Conservation (phyloP, 2,329 filamentous ascomycete species). For the Bisporella sp. region DNA sequence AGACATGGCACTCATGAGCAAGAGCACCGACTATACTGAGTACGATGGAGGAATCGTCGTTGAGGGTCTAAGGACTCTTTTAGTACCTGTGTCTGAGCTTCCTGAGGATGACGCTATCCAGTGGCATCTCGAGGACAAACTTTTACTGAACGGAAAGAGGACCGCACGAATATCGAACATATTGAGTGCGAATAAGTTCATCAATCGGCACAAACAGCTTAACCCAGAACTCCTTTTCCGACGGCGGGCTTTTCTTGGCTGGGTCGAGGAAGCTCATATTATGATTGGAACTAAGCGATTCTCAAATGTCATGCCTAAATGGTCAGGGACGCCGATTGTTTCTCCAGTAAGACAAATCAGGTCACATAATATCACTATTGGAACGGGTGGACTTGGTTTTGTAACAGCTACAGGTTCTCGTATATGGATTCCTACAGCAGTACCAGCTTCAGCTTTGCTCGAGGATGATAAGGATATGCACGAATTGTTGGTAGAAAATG, state of each 20-base stretch:
- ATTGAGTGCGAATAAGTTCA: neutral
- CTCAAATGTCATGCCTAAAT: neutral
- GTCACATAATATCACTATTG: neutral
- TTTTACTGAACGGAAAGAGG: neutral
- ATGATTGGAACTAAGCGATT: neutral
- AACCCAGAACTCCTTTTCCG: neutral
- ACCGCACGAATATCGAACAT: neutral
- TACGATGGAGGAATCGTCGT: constrained; percentile 4
- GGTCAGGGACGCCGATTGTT: neutral
- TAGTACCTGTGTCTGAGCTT: constrained; percentile 5
- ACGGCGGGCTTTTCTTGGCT: neutral
- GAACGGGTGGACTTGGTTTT: neutral
- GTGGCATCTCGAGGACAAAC: constrained; percentile 4
- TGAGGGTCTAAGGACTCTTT: constrained; percentile 3
- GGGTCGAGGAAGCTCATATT: neutral
- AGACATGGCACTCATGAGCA: neutral
- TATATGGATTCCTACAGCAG: neutral
- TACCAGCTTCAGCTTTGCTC: neutral
- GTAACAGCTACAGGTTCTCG: neutral
- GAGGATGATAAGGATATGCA: neutral
- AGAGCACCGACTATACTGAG: constrained; percentile 3
- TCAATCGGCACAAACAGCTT: neutral
- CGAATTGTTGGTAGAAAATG: too few species aligned
- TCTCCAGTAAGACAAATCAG: neutral
- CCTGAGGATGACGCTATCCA: constrained; percentile 6